Conservation (phyloP, 148 eudicot genomes). For the Dysphania ambrosioides region DNA sequence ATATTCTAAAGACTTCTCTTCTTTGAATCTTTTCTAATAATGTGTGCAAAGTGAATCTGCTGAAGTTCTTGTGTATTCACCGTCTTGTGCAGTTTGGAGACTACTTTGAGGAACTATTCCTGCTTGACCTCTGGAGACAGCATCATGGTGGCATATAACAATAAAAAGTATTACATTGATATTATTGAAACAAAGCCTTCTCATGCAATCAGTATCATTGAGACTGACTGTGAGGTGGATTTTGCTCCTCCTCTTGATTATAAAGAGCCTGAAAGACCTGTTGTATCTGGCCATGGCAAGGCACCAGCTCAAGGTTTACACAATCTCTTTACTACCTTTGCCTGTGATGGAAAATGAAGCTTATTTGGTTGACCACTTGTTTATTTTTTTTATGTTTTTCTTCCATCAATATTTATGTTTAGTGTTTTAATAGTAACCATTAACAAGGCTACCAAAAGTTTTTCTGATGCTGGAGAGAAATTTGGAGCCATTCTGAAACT, state of each 20-base stretch:
- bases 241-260: slow-evolving; percentile 99
- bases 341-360: background rate
- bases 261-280: slow-evolving; percentile 81
- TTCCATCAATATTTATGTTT: background rate
- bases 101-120: slow-evolving; percentile 83
- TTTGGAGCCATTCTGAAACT: background rate
- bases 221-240: slow-evolving; percentile 97
- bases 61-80: background rate
- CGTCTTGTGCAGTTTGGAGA: slow-evolving; percentile 76
- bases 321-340: background rate
- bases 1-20: background rate
- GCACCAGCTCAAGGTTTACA: slow-evolving; percentile 60
- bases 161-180: slow-evolving; percentile 87
- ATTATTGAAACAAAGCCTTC: slow-evolving; percentile 81
- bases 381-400: background rate
- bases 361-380: background rate
- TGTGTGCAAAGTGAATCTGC: background rate
- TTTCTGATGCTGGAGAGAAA: background rate
- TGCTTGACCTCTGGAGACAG: slow-evolving; percentile 94
- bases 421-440: background rate
- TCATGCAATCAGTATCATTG: slow-evolving; percentile 76
- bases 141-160: slow-evolving; percentile 88
- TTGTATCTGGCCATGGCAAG: slow-evolving; percentile 44
- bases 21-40: background rate
- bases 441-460: background rate